Percentiles rank a stretch among this genome's conserved stretches.
phyloP scores from a whole-genome alignment of 371 early-diverging fungal genomes.

The Batkoa obscura region DNA sequence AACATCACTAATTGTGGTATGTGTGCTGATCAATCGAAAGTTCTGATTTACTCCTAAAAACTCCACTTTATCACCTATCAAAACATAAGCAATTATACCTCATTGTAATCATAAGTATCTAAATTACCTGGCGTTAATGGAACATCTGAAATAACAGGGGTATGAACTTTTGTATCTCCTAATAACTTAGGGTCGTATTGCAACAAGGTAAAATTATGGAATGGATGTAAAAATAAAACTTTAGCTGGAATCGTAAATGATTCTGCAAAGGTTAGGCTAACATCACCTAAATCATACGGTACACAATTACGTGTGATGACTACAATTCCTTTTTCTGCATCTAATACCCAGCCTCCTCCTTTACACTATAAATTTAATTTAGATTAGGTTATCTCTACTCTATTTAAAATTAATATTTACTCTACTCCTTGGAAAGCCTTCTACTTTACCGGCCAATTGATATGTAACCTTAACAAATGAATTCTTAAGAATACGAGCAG shows the following conservation, averaged over 20 bases:
- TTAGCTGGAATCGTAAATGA: constrained; percentile 55
- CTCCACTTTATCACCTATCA: constrained; percentile 27
- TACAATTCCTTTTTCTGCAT: constrained; percentile 45
- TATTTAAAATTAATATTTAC: constrained; percentile 8
- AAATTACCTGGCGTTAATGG: constrained; percentile 30
- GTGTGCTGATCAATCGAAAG: constrained; percentile 48
- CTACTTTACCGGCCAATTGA: constrained; percentile 41
- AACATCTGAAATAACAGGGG: constrained; percentile 35
- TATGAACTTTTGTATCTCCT: constrained; percentile 45
- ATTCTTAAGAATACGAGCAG: constrained; percentile 33
- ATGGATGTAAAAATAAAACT: constrained; percentile 66
- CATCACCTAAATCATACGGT: constrained; percentile 50
- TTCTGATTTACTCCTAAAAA: constrained; percentile 62
- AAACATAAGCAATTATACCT: neutral
- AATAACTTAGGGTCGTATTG: constrained; percentile 52
- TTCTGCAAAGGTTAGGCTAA: constrained; percentile 55
- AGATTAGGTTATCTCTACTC: neutral
- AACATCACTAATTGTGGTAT: constrained; percentile 57
- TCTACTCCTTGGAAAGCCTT: constrained; percentile 40
- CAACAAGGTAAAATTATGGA: constrained; percentile 54
- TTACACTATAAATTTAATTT: constrained; percentile 15
- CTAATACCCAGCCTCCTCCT: constrained; percentile 56
- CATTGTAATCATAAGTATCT: constrained; percentile 5
- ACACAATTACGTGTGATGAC: constrained; percentile 47
- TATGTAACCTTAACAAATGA: constrained; percentile 41